Base-by-base conservation (phyloP, 805 yeast species). In the Sungouiozyma ichnusensis region DNA sequence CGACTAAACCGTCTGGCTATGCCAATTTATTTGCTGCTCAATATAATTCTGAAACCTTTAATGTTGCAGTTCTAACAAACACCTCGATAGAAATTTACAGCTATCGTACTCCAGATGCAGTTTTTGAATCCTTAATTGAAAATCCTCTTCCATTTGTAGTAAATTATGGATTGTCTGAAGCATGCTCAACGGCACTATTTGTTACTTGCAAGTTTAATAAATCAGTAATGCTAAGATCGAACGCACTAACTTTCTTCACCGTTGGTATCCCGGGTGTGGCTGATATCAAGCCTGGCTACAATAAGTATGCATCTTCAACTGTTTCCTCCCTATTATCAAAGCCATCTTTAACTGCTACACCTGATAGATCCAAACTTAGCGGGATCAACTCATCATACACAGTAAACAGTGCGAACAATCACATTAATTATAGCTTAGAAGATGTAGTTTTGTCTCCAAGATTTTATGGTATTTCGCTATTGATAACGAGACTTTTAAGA, bases 361-460 rank as follows among this genome's bases (percentile, higher is more conserved):
- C 57, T 17, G 49, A 50, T 38, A 52, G 43, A 20, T 15, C 50
- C 1, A 20, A 43, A 13, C 24, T 39, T 16, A 33, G 46, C 11
- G 32, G 16, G 19, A 31, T 42, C 11, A 35, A 50, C n/a, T 31
- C 46, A 14, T 17, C 50, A 1, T 20, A 17, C 3, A 17, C 37
- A 2, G 14, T 13, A 18, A 27, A 29, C 16, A 33, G 13, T 14
- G 29, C 6, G 11, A 27, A 8, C 40, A 15, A 31, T 20, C 16
- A 51, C 7, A 43, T 48, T 7, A 44, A 48, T 16, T 60, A 54
- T 33, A 57, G 74, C 32, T 70, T 81, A 39, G 84, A 80, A 48
- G 81, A 79, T 58, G 95, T 90, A n/a, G 77, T 84, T 24, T 71
- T 92, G 46, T 85, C 95, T 63, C 94, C 95, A 51, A 70, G 96